phyloP scores from a whole-genome alignment of 1,139 yeast species.

The Protomyces lactucae-debilis region DNA sequence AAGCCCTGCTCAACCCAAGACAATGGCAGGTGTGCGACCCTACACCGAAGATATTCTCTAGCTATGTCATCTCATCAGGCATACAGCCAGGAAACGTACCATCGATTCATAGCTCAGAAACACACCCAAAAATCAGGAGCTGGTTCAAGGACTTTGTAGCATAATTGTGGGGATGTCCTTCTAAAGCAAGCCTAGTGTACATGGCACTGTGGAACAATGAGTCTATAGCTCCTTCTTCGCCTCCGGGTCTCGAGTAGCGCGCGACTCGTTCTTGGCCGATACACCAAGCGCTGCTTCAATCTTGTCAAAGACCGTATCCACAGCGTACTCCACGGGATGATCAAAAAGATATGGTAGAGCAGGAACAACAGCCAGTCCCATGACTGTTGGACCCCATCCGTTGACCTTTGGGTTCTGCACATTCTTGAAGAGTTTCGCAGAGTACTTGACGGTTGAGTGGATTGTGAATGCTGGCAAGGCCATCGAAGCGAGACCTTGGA shows the following conservation, averaged over 20 bases:
- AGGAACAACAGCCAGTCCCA: slow-evolving; percentile 75
- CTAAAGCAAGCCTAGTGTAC: too few relatives aligned
- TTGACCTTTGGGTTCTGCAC: slow-evolving; percentile 34
- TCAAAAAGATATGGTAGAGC: slow-evolving; percentile 72
- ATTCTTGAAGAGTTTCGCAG: slow-evolving; percentile 43
- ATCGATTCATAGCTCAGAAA: too few relatives aligned
- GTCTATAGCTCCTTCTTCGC: slow-evolving; percentile 30
- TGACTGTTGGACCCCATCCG: slow-evolving; percentile 60
- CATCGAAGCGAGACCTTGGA: slow-evolving; percentile 80
- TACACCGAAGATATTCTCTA: too few relatives aligned
- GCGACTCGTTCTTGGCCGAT: slow-evolving; percentile 30
- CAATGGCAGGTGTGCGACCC: too few relatives aligned
- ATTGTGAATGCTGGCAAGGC: slow-evolving; percentile 73
- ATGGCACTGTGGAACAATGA: too few relatives aligned
- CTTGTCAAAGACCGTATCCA: slow-evolving; percentile 60
- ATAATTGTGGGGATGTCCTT: too few relatives aligned
- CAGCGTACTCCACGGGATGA: slow-evolving; percentile 70
- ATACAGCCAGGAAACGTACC: too few relatives aligned
- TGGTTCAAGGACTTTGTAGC: too few relatives aligned
- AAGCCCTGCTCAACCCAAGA: too few relatives aligned
- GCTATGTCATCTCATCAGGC: too few relatives aligned
- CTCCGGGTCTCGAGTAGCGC: slow-evolving; percentile 29
- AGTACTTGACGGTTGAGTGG: slow-evolving; percentile 69
- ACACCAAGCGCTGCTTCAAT: slow-evolving; percentile 43
- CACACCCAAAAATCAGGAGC: too few relatives aligned